Base-by-base conservation (phyloP, 75 land plant genomes). In the Pinus tabuliformis region DNA sequence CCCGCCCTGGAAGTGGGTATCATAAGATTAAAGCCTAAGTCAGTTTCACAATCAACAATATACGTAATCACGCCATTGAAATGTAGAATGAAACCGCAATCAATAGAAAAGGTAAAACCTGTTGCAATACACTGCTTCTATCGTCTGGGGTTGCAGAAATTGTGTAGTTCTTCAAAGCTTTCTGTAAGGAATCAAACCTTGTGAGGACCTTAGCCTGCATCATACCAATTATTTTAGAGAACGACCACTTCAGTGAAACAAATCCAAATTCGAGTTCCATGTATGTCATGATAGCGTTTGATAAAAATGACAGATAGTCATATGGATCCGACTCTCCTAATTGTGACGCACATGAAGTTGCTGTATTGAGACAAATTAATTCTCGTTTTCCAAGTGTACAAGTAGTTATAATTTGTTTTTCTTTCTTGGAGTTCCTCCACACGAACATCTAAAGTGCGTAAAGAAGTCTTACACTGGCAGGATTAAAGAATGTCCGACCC, bases 111-210 rank as follows among this genome's bases (percentile, higher is more conserved):
- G 65, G 37, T 21, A 13, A 65, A 62, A 87, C 97, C 97, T 94
- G 97, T 75, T 94, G 97, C 59, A 94, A 78, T 22, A 92, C 89
- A 65, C 94, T 74, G 37, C 87, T 84, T 59, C 36, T 77, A 80
- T 91, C 89, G 76, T 91, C 88, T 61, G 97, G 97, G 36, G 90
- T 94, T 57, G 90, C 94, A 58, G 80, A 74, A 22, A 85, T 75
- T 26, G 90, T 91, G 58, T 88, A 94, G 54, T 88, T 92, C 80
- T 91, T 85, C 45, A 78, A 21, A 62, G 89, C 89, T 83, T 88
- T 82, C 62, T 76, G 78, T 28, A 89, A 74, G 8, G 86, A 78
- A 24, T 86, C 90, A 33, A 81, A 52, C 62, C 97, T 84, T 61
- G 88, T 81, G 56, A 91, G 83, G 16, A 91, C 91, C 76, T 94